Percentiles rank a stretch among this genome's conserved stretches.
phyloP scores from a whole-genome alignment of 202 grass and related monocot species.

The Zoysia matrella region DNA sequence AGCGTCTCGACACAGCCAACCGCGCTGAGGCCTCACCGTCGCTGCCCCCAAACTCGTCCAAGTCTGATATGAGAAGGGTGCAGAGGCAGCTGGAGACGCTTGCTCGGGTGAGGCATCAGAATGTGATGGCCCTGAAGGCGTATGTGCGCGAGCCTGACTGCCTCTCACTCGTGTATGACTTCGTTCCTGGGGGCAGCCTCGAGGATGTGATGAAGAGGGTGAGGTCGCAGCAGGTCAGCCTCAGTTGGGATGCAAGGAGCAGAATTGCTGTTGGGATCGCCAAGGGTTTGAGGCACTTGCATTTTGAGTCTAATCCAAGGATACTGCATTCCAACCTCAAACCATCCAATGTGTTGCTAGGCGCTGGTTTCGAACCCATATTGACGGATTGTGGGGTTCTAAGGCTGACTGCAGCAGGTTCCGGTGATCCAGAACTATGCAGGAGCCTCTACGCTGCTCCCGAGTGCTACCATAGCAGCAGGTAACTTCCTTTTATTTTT shows the following conservation, averaged over 20 bases:
- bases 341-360: slow-evolving; percentile 80
- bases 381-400: slow-evolving; percentile 74
- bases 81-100: no score
- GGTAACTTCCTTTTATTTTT: slow-evolving; percentile 47
- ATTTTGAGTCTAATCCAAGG: no score
- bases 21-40: slow-evolving; percentile 49
- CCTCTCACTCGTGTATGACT: no score
- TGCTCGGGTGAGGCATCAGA: no score
- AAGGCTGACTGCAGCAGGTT: slow-evolving; percentile 48
- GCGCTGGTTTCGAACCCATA: slow-evolving; percentile 70
- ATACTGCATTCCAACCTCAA: slow-evolving; percentile 41
- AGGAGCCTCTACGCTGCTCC: slow-evolving; percentile 62
- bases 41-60: slow-evolving; percentile 43
- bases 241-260: no score
- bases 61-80: slow-evolving; percentile 76
- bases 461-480: slow-evolving; percentile 82
- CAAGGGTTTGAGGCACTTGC: no score
- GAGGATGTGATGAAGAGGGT: no score
- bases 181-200: no score
- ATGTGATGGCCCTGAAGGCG: no score
- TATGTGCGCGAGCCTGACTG: no score
- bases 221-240: no score
- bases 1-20: slow-evolving; percentile 42
- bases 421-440: slow-evolving; percentile 46
- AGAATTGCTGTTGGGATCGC: no score